Percentiles rank a stretch among this genome's conserved stretches.
Conservation (phyloP, 345 rosid species). For the Cardiospermum halicacabum region DNA sequence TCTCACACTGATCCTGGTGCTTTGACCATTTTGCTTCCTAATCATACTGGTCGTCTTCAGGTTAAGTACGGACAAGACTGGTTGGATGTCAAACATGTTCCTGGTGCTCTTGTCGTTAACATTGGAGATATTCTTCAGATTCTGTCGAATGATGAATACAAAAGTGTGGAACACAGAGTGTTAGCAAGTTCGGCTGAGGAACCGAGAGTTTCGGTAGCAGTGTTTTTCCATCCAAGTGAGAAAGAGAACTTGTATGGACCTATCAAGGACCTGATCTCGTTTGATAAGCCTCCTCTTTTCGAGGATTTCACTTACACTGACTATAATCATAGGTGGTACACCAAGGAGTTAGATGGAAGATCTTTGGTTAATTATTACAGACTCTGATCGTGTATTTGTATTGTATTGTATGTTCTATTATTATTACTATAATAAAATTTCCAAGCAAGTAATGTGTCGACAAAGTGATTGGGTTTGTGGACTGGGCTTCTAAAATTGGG, state of each 20-base stretch:
- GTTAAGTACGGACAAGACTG: conserved; percentile 37
- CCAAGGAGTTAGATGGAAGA: conserved; percentile 41
- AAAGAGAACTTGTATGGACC: conserved; percentile 35
- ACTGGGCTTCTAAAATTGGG: too few relatives aligned
- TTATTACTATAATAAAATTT: too few relatives aligned
- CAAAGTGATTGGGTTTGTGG: too few relatives aligned
- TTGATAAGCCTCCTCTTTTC: conserved; percentile 33
- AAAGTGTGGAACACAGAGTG: conserved; percentile 43
- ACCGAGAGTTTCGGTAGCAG: conserved; percentile 33
- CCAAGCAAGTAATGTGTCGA: too few relatives aligned
- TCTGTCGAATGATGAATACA: conserved; percentile 43
- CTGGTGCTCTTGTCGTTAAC: conserved; percentile 43
- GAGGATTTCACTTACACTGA: conserved; percentile 25
- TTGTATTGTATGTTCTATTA: too few relatives aligned
- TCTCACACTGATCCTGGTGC: conserved; percentile 51
- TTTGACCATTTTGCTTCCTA: conserved; percentile 38
- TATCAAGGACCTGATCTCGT: conserved; percentile 30
- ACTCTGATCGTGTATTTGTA: conserved; percentile 7
- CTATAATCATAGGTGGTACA: conserved; percentile 34
- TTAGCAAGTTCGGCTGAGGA: conserved; percentile 33
- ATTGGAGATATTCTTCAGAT: conserved; percentile 45
- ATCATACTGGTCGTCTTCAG: conserved; percentile 46
- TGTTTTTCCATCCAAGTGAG: conserved; percentile 36
- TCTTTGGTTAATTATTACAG: conserved; percentile 30
- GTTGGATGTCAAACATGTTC: conserved; percentile 40